phyloP scores from a whole-genome alignment of 2,329 filamentous ascomycete species.

The Colletotrichum kahawae region DNA sequence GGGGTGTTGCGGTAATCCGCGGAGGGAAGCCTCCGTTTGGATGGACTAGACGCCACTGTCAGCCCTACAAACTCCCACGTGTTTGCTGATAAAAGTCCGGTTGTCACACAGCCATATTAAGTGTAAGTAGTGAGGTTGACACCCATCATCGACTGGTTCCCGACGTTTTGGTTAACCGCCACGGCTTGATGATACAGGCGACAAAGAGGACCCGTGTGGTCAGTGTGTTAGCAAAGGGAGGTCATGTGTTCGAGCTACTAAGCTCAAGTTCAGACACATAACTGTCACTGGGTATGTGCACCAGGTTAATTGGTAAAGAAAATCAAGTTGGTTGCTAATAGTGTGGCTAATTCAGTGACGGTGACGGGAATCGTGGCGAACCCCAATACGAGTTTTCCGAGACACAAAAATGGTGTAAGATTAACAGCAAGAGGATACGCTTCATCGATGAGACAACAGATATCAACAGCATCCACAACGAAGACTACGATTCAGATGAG shows the following conservation, averaged over 20 bases:
- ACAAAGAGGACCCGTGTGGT: constrained; percentile 7
- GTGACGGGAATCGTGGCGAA: background rate
- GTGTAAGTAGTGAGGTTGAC: background rate
- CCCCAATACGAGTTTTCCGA: constrained; percentile 2
- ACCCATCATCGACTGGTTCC: background rate
- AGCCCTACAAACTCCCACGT: background rate
- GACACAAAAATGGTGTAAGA: background rate
- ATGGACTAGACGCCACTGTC: background rate
- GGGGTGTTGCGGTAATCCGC: background rate
- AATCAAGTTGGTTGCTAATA: background rate
- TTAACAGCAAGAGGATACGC: background rate
- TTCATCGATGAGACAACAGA: constrained; percentile 14
- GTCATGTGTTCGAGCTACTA: background rate
- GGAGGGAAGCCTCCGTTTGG: background rate
- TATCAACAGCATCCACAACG: background rate
- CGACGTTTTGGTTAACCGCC: background rate
- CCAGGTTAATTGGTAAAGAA: background rate
- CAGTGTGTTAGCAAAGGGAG: background rate
- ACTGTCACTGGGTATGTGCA: background rate
- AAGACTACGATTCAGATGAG: background rate
- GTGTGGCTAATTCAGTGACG: background rate
- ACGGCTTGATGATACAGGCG: background rate
- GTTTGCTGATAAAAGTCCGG: background rate
- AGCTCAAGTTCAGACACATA: constrained; percentile 5
- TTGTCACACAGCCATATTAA: background rate